Percentiles rank a stretch among this genome's conserved stretches.
Conservation (phyloP, 2,329 filamentous ascomycete genomes). For the Exophiala lecanii-corni region DNA sequence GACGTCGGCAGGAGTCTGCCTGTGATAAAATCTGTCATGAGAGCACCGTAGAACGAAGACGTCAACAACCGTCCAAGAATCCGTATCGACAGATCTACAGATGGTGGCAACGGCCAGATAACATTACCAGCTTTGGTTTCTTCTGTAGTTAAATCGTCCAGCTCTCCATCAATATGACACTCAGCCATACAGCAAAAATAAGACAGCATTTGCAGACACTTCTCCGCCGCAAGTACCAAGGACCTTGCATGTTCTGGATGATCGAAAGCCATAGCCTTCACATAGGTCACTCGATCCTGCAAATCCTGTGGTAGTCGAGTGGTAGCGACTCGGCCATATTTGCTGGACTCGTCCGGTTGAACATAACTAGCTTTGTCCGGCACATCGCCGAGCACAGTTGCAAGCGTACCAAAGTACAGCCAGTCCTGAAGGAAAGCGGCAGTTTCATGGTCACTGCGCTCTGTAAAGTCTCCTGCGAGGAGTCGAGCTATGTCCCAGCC, state of each 20-base stretch:
- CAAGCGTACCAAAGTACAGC: slow-evolving; percentile 27
- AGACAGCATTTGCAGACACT: neutral
- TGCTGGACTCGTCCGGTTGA: neutral
- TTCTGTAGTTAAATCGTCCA: too few species aligned
- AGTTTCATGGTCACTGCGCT: slow-evolving; percentile 1
- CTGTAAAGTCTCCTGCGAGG: slow-evolving; percentile 3
- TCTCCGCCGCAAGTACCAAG: neutral
- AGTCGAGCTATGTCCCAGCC: slow-evolving; percentile 8
- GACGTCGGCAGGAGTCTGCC: slow-evolving; percentile 3
- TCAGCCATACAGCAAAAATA: slow-evolving; percentile 3
- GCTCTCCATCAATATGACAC: slow-evolving; percentile 1
- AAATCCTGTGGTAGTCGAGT: neutral
- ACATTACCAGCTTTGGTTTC: neutral
- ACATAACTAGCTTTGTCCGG: slow-evolving; percentile 1
- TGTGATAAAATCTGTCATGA: slow-evolving; percentile 8
- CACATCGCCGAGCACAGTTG: slow-evolving; percentile 1
- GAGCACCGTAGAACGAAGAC: slow-evolving; percentile 2
- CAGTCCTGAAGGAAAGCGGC: slow-evolving; percentile 27
- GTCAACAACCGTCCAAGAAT: slow-evolving; percentile 5
- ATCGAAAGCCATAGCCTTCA: neutral
- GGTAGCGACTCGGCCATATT: neutral
- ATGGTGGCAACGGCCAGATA: slow-evolving; percentile 2
- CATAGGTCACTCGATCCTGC: neutral
- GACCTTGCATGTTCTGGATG: neutral
- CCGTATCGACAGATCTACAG: slow-evolving; percentile 7